Conservation (phyloP, 2,329 filamentous ascomycete species). For the Didymella sp. region DNA sequence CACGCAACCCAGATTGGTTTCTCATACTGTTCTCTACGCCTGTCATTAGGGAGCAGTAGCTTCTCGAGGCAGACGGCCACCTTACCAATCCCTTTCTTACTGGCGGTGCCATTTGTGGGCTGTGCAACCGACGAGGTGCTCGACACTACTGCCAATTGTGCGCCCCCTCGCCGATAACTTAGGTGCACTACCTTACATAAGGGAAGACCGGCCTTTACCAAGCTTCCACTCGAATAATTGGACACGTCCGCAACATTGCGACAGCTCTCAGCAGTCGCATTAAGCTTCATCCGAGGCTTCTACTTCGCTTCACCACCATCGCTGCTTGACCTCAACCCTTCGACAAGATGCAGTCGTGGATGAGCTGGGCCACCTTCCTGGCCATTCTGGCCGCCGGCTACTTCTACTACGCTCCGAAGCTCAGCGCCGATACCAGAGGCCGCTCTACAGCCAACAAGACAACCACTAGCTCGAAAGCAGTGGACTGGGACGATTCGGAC, state of each 20-base stretch:
- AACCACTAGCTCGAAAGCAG: conserved; percentile 30
- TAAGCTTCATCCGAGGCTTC: conserved; percentile 4
- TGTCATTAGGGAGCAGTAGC: conserved; percentile 12
- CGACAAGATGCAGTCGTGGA: conserved; percentile 42
- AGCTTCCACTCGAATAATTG: conserved; percentile 13
- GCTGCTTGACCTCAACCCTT: not conserved
- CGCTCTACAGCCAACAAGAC: conserved; percentile 37
- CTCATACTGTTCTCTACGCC: not conserved
- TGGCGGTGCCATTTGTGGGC: conserved; percentile 14
- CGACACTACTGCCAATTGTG: conserved; percentile 16
- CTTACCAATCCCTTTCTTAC: conserved; percentile 35
- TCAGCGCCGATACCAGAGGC: conserved; percentile 33
- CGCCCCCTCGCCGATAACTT: conserved; percentile 19
- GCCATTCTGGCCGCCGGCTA: conserved; percentile 37
- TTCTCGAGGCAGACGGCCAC: conserved; percentile 30
- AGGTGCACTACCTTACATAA: conserved; percentile 25
- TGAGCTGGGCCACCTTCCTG: conserved; percentile 45
- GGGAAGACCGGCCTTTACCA: conserved; percentile 7
- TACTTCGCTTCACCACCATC: not conserved
- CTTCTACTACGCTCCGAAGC: conserved; percentile 42
- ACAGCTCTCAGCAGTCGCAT: conserved; percentile 5
- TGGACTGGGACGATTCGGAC: conserved; percentile 40
- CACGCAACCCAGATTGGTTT: conserved; percentile 1
- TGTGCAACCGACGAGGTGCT: conserved; percentile 22
- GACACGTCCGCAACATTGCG: conserved; percentile 7